Base-by-base conservation (phyloP, 441 rosid species). In the Metrosideros polymorpha region DNA sequence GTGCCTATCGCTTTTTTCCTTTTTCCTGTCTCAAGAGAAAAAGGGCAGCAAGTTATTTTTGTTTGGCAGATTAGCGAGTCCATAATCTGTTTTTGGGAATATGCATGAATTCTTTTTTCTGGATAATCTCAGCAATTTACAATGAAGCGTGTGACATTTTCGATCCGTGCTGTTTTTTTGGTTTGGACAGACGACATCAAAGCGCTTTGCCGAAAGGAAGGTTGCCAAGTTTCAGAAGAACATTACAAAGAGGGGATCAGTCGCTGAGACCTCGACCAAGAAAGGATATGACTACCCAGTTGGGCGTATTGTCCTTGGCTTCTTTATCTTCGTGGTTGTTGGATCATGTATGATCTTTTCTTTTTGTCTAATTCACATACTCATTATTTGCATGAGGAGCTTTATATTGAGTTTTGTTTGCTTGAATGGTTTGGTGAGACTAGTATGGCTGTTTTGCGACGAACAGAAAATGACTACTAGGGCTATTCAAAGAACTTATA, bases 191-290 rank as follows among this genome's bases (percentile, higher is more conserved):
- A 87, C 88, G 2, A 87, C 92, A 82, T 87, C 79, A 12, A 91
- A 89, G 86, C 91, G 91, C 55, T 82, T 90, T 49, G 89, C 93
- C 7, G 91, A 83, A 76, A 88, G 87, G 87, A 91, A 86, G 85
- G 85, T 89, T 12, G 88, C 87, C 27, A 89, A 29, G 85, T 91
- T 90, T 42, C 87, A 91, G 86, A 91, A 76, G 90, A 91, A 90
- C 88, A 86, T 90, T 42, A 85, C 87, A 4, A 91, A 77, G 92
- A 87, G 92, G 66, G 91, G 92, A 88, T 86, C 89, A 2, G 89
- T 84, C 49, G 85, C 87, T 10, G 90, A 87, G 86, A 83, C 88
- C 32, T 51, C 89, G 15, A 30, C 53, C 25, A 89, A 87, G 88
- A 89, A 91, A 84, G 91, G 88, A 59, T 56, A 84, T 66, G 89